Evolutionary conservation across 805 yeast genomes (phyloP), one percentile per base, ranked within the genome.

Genomic region (Nakazawaea populi): DNA sequence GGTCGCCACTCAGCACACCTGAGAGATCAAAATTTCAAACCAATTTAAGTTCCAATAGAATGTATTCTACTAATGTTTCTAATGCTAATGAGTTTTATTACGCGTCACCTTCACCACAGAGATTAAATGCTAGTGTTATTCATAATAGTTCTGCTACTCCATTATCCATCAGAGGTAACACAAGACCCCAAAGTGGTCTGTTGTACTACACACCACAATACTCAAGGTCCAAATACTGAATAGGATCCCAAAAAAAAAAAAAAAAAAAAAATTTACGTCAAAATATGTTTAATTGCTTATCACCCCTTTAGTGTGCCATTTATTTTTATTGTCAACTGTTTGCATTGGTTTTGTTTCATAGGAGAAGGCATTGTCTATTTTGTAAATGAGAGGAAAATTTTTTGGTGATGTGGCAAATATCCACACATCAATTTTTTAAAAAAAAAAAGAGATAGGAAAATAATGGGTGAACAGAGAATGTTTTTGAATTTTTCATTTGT

Each of bases 1-100:
- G 44, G 24, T 48, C 52, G 10, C 52, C 52, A 40, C 39, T 48
- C 24, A 44, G 52, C 28, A 48, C 52, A 11, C 52, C 52, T 18
- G 52, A 48, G 9, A 37, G 47, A 18, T 30, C 47, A 24, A 39
- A 28, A 18, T 49, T 36, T 28, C 48, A 44, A 38, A 27, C 47
- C 4, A 48, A 32, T 40, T 44, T 48, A 29, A 42, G 31, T 35
- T 24, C 42, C 9, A 46, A 46, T 30, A 46, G 29, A 38, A 8
- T 43, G 29, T 46, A 46, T 24, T 39, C 48, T 9, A 36, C 48
- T 7, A 45, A 24, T 24, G 43, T 24, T 10, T 8, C 37, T 18
- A 38, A 29, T 38, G 37, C 27, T 37, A 36, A 35, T 36, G 47
- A 37, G 12, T 18, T 37, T 10, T 37, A 38, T 27, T 31, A 37